Evolutionary conservation across 1,284 basidiomycete species (phyloP).

Genomic region (Xerocomus nothofagi): DNA sequence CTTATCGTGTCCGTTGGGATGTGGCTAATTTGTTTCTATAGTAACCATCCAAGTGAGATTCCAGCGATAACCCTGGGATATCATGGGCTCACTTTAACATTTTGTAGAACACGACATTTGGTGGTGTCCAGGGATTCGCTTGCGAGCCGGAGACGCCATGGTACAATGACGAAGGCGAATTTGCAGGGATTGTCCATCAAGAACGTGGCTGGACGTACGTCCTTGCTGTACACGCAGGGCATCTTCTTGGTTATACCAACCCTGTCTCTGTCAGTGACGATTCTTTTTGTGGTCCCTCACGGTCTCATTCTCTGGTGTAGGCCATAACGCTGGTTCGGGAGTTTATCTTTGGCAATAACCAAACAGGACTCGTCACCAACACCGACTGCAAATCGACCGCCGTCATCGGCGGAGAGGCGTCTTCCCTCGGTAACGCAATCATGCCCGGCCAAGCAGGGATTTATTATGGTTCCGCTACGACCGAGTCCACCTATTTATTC

Average conservation of each 20-base stretch:
- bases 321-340: conserved; percentile 57
- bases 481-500: conserved; percentile 50
- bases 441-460: conserved; percentile 53
- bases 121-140: conserved; percentile 70
- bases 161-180: conserved; percentile 55
- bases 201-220: conserved; percentile 69
- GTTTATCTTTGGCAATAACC: conserved; percentile 57
- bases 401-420: conserved; percentile 58
- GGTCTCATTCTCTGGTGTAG: conserved; percentile 31
- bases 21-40: conserved; percentile 29
- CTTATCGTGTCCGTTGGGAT: background rate
- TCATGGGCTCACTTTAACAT: no score
- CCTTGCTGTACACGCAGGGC: conserved; percentile 56
- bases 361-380: conserved; percentile 48
- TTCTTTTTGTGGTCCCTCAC: background rate
- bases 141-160: conserved; percentile 64
- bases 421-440: conserved; percentile 43
- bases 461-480: conserved; percentile 50
- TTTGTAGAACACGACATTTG: conserved; percentile 69
- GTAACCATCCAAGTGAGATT: conserved; percentile 59
- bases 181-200: conserved; percentile 70
- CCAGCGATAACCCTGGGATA: background rate
- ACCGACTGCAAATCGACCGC: conserved; percentile 20
- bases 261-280: conserved; percentile 50
- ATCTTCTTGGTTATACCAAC: conserved; percentile 51